A percentile compares a stretch with the other conserved stretches of the same genome.
These are phyloP conservation scores for Verticillium dahliae DNA, from an alignment of 2,329 filamentous ascomycete species.

Conservation along the genomic window DNA sequence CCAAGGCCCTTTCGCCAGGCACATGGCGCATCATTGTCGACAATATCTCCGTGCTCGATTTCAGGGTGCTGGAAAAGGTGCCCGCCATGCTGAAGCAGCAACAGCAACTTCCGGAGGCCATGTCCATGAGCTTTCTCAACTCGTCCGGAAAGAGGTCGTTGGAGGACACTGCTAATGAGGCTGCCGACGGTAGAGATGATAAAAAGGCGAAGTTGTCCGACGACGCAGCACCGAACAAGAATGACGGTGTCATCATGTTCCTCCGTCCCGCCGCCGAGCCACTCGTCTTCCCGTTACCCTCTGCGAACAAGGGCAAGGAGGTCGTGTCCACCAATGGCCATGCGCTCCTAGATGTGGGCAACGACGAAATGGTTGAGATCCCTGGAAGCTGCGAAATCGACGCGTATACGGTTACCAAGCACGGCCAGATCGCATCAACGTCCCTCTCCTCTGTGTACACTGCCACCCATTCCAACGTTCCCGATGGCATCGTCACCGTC, in stretches of 20 bases:
- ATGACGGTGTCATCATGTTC: constrained; percentile 51
- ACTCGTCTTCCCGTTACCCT: constrained; percentile 45
- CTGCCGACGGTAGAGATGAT: constrained; percentile 30
- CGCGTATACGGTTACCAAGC: constrained; percentile 48
- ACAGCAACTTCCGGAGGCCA: background rate
- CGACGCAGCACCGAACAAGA: constrained; percentile 19
- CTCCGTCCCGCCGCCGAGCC: constrained; percentile 41
- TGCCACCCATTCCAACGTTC: constrained; percentile 43
- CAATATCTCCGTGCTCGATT: constrained; percentile 46
- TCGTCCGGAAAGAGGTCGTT: constrained; percentile 47
- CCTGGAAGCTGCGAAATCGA: constrained; percentile 44
- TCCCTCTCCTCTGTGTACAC: constrained; percentile 50
- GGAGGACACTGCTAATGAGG: constrained; percentile 35
- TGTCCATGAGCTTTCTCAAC: constrained; percentile 23
- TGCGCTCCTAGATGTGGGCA: constrained; percentile 42
- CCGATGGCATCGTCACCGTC: constrained; percentile 50
- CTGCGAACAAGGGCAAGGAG: constrained; percentile 36
- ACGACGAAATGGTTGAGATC: constrained; percentile 41
- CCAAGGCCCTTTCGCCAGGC: constrained; percentile 43
- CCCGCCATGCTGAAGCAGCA: constrained; percentile 30
- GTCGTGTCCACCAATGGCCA: constrained; percentile 39
- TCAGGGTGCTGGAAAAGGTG: constrained; percentile 50
- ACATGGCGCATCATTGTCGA: constrained; percentile 50
- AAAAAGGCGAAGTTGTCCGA: constrained; percentile 34
- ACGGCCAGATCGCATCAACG: constrained; percentile 49